Base-by-base conservation (phyloP, 2,329 filamentous ascomycete species). In the Phoma herbarum region DNA sequence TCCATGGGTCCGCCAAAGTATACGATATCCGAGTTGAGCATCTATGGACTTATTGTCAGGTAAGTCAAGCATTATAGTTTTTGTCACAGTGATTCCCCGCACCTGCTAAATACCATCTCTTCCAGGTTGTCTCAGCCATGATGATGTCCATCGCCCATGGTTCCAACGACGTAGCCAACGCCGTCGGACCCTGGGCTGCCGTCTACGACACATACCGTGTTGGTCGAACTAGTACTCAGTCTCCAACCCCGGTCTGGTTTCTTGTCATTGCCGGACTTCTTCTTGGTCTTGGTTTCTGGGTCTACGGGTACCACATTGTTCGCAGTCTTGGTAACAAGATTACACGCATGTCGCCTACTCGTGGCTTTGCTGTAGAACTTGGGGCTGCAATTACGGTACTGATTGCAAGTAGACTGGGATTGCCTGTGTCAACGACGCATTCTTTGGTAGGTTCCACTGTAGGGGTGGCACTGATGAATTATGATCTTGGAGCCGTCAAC, bases 111-210 rank as follows among this genome's bases (percentile, higher is more conserved):
- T n/a, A n/a, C n/a, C n/a, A n/a, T n/a, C n/a, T n/a, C n/a, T n/a
- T n/a, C 49, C 73, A 76, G 53, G 70, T 76, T 26, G 57, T 78
- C 31, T 73, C 88, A 29, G 89, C 89, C 58, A 89, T 87, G 79
- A 90, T 88, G 57, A 88, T 88, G 28, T 90, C 88, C 2, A 91
- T 91, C 67, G 88, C 88, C 1, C 89, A 90, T 76, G 88, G 88
- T 23, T 86, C 86, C 64, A 90, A 90, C 72, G 88, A 90, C 60
- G 84, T 90, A 20, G 80, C 84, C 66, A 89, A 85, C 70, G 85
- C 64, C 2, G 66, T 70, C 8, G 68, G 65, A 9, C 87, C 87
- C 1, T 88, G 85, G 69, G 84, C 87, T 2, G 84, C 85, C 50
- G 85, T 89, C 67, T 90, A 82, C 76, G 77, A 84, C 60, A 84